phyloP scores from a whole-genome alignment of 345 rosid genomes.

The Chamaenerion angustifolium region DNA sequence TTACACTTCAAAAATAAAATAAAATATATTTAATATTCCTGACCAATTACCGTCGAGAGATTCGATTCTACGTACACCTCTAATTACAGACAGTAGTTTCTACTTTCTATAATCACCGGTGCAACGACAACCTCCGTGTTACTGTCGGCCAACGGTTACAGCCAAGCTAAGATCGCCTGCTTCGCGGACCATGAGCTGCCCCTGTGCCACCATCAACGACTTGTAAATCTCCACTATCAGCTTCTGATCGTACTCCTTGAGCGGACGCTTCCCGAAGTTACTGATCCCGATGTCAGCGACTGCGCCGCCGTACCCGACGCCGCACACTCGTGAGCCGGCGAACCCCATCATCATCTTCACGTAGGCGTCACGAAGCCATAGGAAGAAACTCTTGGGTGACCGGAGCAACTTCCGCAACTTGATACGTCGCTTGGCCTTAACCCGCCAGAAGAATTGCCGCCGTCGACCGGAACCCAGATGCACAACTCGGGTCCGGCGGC shows the following conservation, averaged over 20 bases:
- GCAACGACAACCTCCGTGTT: background rate
- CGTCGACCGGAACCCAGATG: conserved; percentile 11
- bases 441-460: conserved; percentile 28
- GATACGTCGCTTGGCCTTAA: conserved; percentile 41
- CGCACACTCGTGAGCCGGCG: conserved; percentile 26
- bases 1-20: too few species aligned
- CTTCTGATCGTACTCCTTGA: conserved; percentile 39
- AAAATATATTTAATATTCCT: too few species aligned
- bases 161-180: background rate
- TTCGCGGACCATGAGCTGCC: conserved; percentile 8
- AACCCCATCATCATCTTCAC: conserved; percentile 52
- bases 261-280: conserved; percentile 13
- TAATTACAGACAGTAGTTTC: too few species aligned
- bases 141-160: background rate
- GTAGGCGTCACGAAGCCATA: conserved; percentile 60
- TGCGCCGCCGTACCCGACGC: conserved; percentile 17
- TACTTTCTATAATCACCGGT: too few species aligned
- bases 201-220: conserved; percentile 14
- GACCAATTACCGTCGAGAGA: too few species aligned
- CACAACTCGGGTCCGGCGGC: conserved; percentile 9
- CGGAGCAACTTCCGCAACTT: conserved; percentile 13
- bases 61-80: too few species aligned
- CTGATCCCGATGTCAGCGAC: conserved; percentile 4
- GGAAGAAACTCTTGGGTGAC: conserved; percentile 34
- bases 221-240: conserved; percentile 20